Evolutionary conservation across 2,329 filamentous ascomycete genomes (phyloP).

Genomic region (Lithohypha guttulata): DNA sequence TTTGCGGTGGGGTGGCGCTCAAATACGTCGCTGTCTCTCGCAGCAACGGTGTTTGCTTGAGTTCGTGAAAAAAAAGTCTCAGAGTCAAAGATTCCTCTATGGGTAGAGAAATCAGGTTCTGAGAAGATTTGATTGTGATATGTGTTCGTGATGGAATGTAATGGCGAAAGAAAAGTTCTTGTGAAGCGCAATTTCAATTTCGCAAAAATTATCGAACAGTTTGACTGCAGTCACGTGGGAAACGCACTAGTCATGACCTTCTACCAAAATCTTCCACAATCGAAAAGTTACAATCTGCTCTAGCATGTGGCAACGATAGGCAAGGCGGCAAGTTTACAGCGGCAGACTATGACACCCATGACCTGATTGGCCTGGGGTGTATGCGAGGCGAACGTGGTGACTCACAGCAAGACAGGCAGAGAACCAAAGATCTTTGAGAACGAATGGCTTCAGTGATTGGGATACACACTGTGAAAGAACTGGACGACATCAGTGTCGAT

Average conservation of each 20-base stretch:
- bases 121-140: constrained; percentile 7
- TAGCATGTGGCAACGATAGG: neutral
- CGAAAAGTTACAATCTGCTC: constrained; percentile 1
- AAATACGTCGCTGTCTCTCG: constrained; percentile 11
- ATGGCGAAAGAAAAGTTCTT: constrained; percentile 3
- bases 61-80: constrained; percentile 8
- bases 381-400: neutral
- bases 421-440: neutral
- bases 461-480: constrained; percentile 1
- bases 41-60: constrained; percentile 14
- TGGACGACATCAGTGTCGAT: no score
- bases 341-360: neutral
- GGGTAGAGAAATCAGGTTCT: constrained; percentile 18
- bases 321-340: neutral
- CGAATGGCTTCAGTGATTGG: constrained; percentile 8
- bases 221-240: no score
- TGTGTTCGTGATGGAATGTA: constrained; percentile 11
- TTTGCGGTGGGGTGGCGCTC: constrained; percentile 18
- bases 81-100: constrained; percentile 18
- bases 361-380: neutral
- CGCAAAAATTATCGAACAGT: constrained; percentile 1
- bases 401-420: neutral
- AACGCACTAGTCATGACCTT: no score
- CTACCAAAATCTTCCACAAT: neutral
- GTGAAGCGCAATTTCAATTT: no score